phyloP scores from a whole-genome alignment of 1,284 basidiomycete genomes.

The Sphagnurus paluster region DNA sequence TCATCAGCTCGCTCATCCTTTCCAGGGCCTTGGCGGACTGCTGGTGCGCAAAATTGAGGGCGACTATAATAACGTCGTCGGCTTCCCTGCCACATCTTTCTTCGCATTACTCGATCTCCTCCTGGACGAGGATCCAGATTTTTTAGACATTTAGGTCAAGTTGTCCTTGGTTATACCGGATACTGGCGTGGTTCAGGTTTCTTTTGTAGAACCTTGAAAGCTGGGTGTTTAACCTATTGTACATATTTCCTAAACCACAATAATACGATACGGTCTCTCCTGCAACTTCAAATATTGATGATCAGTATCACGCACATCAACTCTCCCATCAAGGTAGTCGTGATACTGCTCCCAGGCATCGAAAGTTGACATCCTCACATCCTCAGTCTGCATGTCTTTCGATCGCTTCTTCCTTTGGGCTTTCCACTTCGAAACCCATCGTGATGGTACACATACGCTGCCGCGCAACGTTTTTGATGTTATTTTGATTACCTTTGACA shows the following conservation, averaged over 20 bases:
- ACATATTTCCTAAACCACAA: neutral
- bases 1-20: neutral
- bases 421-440: too few relatives aligned
- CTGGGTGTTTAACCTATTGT: neutral
- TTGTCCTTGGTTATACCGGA: too few relatives aligned
- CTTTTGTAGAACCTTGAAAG: neutral
- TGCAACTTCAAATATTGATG: neutral
- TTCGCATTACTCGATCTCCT: conserved; percentile 68
- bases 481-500: too few relatives aligned
- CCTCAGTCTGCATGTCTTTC: neutral
- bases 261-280: too few relatives aligned
- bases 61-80: conserved; percentile 91
- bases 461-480: too few relatives aligned
- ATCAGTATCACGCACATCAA: too few relatives aligned
- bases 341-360: neutral
- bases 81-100: conserved; percentile 83
- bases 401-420: neutral
- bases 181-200: neutral
- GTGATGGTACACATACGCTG: too few relatives aligned
- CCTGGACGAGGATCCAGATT: conserved; percentile 73
- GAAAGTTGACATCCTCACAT: neutral
- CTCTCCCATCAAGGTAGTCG: too few relatives aligned
- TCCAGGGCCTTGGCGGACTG: conserved; percentile 77
- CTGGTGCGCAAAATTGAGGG: conserved; percentile 87
- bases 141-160: conserved; percentile 52